Evolutionary conservation across 192 early-diverging fungal genomes (phyloP), one percentile per base, ranked within the genome.

Genomic region (Coemansia nantahalensis): DNA sequence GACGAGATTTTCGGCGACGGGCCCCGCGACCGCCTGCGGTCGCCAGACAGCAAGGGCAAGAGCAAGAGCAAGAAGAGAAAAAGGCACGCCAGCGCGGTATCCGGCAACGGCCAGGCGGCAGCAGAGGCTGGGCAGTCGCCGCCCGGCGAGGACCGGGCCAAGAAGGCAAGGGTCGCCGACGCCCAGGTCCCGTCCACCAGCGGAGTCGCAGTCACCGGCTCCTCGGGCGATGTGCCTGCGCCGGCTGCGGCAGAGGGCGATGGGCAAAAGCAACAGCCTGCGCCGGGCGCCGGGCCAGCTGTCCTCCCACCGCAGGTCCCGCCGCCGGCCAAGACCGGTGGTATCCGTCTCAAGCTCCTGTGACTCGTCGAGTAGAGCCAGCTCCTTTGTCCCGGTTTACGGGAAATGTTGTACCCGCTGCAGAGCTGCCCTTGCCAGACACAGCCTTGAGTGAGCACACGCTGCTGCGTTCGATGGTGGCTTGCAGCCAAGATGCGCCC

Each of bases 1-100:
- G 60, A 75, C 44, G 64, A 75, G 31, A 56, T 75, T 13, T 75
- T 75, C 59, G 64, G 31, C 11, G 71, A 56, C 9, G 49, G 38
- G 45, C 49, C 64, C 14, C 64, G 71, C 55, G 45, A 41, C 14
- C 62, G 59, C 19, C 36, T 61, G 42, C 54, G n/a, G 30, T 40
- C 22, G 13, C 46, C 31, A 13, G 16, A 34, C 8, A 49, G 38
- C 22, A 26, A 24, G 26, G 16, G 11, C 11, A 56, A 52, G 44
- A 28, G 26, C 4, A 52, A 53, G 22, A 18, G 23, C 16, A 56
- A 47, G 28, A 54, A 55, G 30, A n/a, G n/a, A n/a, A n/a, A n/a
- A n/a, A n/a, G n/a, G n/a, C n/a, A n/a, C n/a, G n/a, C n/a, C n/a
- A n/a, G n/a, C n/a, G n/a, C n/a, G n/a, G n/a, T n/a, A n/a, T 18